Conservation (phyloP, 352 stramenopile genomes). For the Phytophthora multivora region DNA sequence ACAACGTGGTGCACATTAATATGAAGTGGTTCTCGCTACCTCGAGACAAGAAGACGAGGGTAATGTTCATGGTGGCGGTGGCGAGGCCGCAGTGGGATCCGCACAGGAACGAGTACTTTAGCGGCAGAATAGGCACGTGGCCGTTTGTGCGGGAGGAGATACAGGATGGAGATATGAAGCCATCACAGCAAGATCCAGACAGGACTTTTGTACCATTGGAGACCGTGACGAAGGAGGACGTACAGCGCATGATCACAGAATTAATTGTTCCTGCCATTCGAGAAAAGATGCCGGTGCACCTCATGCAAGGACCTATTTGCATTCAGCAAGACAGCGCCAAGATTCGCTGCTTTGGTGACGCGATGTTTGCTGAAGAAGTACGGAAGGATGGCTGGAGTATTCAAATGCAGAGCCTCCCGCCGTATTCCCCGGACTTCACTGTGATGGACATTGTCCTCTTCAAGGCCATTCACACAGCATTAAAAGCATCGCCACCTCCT, state of each 20-base stretch:
- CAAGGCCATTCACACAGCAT: slow-evolving; percentile 28
- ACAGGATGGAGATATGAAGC: slow-evolving; percentile 7
- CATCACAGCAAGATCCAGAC: background rate
- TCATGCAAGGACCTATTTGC: slow-evolving; percentile 39
- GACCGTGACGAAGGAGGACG: slow-evolving; percentile 45
- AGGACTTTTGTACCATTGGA: slow-evolving; percentile 31
- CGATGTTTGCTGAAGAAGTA: slow-evolving; percentile 40
- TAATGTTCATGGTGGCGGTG: slow-evolving; percentile 55
- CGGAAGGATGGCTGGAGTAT: slow-evolving; percentile 46
- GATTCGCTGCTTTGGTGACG: slow-evolving; percentile 39
- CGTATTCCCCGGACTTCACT: slow-evolving; percentile 50
- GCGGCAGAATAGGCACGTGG: slow-evolving; percentile 56
- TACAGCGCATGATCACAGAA: slow-evolving; percentile 46
- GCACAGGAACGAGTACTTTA: slow-evolving; percentile 37
- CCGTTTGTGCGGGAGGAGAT: slow-evolving; percentile 38
- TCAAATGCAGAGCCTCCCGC: slow-evolving; percentile 40
- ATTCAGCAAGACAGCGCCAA: slow-evolving; percentile 54
- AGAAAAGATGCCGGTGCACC: slow-evolving; percentile 34
- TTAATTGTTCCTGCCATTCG: slow-evolving; percentile 42
- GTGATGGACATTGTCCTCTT: slow-evolving; percentile 47
- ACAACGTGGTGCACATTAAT: slow-evolving; percentile 51
- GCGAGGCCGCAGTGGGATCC: slow-evolving; percentile 47
- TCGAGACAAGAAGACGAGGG: slow-evolving; percentile 39
- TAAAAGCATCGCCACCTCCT: slow-evolving; percentile 26
- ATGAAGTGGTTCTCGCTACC: slow-evolving; percentile 53